Base-by-base conservation (phyloP, 2,329 filamentous ascomycete species). In the Venturia pyrina region DNA sequence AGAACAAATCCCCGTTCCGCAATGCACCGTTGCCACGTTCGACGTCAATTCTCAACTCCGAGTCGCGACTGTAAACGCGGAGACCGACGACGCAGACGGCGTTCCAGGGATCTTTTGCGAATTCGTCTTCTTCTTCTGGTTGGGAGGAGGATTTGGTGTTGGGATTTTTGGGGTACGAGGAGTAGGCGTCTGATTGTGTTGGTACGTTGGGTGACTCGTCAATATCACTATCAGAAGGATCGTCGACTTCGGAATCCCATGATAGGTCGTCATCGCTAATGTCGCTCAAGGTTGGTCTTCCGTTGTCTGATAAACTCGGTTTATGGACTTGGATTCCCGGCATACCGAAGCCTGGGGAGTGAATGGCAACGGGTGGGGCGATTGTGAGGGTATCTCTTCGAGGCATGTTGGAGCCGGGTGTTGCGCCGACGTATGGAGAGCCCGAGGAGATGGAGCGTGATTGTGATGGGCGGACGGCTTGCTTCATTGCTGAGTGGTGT, bases 31-130 rank as follows among this genome's bases (percentile, higher is more conserved):
- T 67, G 2, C 53, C 53, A 70, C 74, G 53, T 69, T 70, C 53
- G 10, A 85, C 82, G 68, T 81, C 78, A 21, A 87, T 78, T 3
- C 75, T 79, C 44, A 85, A 78, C 37, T 78, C 76, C 0, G 74
- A 75, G 68, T 83, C 81, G 67, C 82, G 79, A 11, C 79, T 81
- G 70, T 85, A 87, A 0, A 87, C 83, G 6, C 83, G 77, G 40
- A 87, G 72, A 0, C 85, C 85, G 5, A 87, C 79, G 19, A 87
- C 83, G 68, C 83, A 85, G 0, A 86, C 79, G 0, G 85, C 85
- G 69, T 86, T 85, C 85, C 85, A 87, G 0, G 83, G 83, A 67
- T 82, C 80, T 21, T 77, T 75, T 53, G 75, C 77, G 64, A 81
- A 80, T 44, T 80, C 76, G 37, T 78, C 77, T 57, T 78, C 75